phyloP scores from a whole-genome alignment of 768 basidiomycete genomes.

The Boletus reticulatus region DNA sequence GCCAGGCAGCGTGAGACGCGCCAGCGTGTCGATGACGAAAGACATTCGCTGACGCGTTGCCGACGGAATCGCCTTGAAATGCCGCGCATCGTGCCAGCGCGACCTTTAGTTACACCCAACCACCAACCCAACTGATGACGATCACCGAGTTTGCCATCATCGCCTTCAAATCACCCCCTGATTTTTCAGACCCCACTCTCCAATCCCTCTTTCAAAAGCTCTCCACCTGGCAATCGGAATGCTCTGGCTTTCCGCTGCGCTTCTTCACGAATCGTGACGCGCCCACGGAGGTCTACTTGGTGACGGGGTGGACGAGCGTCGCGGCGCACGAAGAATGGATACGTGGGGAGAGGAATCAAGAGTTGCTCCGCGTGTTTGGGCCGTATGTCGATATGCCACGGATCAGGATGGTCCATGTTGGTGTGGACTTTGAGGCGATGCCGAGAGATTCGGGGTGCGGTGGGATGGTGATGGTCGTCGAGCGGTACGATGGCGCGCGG shows the following conservation, averaged over 20 bases:
- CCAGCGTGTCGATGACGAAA: not conserved
- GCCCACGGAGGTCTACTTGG: slow-evolving; percentile 32
- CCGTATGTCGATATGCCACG: slow-evolving; percentile 29
- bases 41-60: slow-evolving; percentile 8
- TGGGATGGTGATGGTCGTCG: slow-evolving; percentile 1
- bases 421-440: slow-evolving; percentile 37
- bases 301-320: slow-evolving; percentile 46
- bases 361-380: slow-evolving; percentile 31
- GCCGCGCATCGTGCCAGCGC: not conserved
- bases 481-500: slow-evolving; percentile 1
- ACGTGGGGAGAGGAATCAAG: slow-evolving; percentile 38
- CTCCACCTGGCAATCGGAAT: slow-evolving; percentile 36
- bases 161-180: slow-evolving; percentile 31
- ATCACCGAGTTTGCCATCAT: slow-evolving; percentile 45
- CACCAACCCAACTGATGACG: slow-evolving; percentile 29
- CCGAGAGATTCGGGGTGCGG: slow-evolving; percentile 3
- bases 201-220: slow-evolving; percentile 31
- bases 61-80: not conserved
- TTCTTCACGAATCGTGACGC: slow-evolving; percentile 33
- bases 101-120: not conserved
- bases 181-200: slow-evolving; percentile 29
- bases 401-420: slow-evolving; percentile 38
- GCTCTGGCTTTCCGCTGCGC: slow-evolving; percentile 41
- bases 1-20: not conserved
- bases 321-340: slow-evolving; percentile 44